Evolutionary conservation across 768 basidiomycete species (phyloP).

Genomic region (Leccinum subtestaceum): DNA sequence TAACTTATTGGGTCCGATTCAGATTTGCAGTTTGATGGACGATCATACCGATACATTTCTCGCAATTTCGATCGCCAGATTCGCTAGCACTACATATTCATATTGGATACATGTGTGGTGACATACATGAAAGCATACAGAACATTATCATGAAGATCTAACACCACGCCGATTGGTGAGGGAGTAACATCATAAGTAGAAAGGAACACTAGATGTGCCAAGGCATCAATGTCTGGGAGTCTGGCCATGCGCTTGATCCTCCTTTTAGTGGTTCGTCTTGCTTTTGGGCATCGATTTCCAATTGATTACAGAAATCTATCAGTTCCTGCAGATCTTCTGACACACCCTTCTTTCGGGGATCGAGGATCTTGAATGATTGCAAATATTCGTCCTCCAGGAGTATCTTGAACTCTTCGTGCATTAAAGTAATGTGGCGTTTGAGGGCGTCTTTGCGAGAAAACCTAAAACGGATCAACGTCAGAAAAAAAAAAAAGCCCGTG

Average conservation of each 20-base stretch:
- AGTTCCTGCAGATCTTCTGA: not conserved
- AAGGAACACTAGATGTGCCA: not conserved
- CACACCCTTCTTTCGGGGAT: not conserved
- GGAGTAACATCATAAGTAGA: not conserved
- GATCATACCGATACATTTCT: too few relatives aligned
- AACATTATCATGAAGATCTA: too few relatives aligned
- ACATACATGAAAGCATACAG: too few relatives aligned
- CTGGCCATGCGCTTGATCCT: too few relatives aligned
- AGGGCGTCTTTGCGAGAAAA: constrained; percentile 6
- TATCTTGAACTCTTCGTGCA: not conserved
- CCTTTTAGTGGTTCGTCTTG: too few relatives aligned
- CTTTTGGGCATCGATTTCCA: not conserved
- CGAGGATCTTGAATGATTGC: not conserved
- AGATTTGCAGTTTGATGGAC: too few relatives aligned
- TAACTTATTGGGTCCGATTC: too few relatives aligned
- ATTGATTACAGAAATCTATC: not conserved
- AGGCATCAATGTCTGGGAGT: too few relatives aligned
- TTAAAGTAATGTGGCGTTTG: constrained; percentile 4
- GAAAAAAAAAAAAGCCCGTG: not conserved
- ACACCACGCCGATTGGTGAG: too few relatives aligned
- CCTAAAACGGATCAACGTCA: constrained; percentile 1
- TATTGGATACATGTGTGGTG: too few relatives aligned
- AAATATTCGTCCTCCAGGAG: not conserved
- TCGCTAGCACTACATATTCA: too few relatives aligned
- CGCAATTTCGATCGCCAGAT: too few relatives aligned